Base-by-base conservation (phyloP, 345 rosid genomes). In the Angophora floribunda region DNA sequence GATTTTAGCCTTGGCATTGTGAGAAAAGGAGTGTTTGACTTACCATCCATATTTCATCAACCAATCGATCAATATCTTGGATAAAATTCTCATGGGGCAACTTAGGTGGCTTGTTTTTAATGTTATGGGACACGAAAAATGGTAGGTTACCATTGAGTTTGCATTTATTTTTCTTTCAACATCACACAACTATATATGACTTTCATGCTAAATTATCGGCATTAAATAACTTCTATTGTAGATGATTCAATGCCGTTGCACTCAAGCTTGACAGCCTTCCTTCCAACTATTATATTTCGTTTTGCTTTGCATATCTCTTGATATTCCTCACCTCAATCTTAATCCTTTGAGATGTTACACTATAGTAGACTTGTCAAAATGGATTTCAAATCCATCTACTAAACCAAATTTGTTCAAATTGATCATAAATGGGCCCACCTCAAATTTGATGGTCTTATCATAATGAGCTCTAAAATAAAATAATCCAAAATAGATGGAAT, bases 341-440 rank as follows among this genome's bases (percentile, higher is more conserved):
- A 55, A 19, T 21, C 26, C 26, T 55, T 3, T 57, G 1, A 22
- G 63, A 57, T 24, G 4, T 22, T 36, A 36, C 41, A 36, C 4
- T 36, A 4, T 36, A 36, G 41, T 47, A 8, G 19, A 21, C 28
- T 19, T 55, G 11, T 55, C 3, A 8, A 21, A 21, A 55, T 55
- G 61, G 61, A 26, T 55, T 55, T 9, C 0, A 0, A 22, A 55
- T 0, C 9, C 61, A 55, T 55, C 9, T 55, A 22, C 9, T 22
- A 55, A 55, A 2, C 61, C 61, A 22, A 55, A 55, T 22, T 1
- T 55, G 61, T 55, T 4, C 0, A 22, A 55, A 22, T 55, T 0
- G 7, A 28, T 55, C 61, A 22, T 55, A 0, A 3, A 55, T 55
- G 28, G 26, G 4, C 13, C 13, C 28, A 55, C 61, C 28, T 22